A percentile compares a stretch with the other conserved stretches of the same genome.
Conservation (phyloP, 345 rosid species). For the Sisymbrium altissimum region DNA sequence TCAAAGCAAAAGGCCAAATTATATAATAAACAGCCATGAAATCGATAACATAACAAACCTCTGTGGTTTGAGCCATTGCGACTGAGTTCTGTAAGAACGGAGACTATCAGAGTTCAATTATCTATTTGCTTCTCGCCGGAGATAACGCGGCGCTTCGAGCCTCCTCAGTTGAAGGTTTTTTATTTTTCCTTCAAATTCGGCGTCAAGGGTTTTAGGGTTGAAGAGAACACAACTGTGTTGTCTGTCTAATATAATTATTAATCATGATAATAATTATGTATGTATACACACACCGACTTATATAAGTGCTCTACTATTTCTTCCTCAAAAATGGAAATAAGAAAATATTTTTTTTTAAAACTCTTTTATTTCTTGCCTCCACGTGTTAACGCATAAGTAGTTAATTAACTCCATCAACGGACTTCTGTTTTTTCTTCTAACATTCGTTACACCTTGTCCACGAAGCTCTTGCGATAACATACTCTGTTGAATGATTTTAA, state of each 20-base stretch:
- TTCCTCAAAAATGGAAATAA: not conserved
- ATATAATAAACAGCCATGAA: too few species aligned
- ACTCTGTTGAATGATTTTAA: not conserved
- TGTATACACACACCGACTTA: not conserved
- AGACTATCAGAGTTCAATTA: conserved; percentile 3
- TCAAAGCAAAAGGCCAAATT: not conserved
- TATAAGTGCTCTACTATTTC: not conserved
- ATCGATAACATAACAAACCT: conserved; percentile 20
- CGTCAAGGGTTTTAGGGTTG: conserved; percentile 24
- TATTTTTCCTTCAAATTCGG: not conserved
- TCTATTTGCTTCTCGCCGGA: conserved; percentile 4
- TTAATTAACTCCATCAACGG: not conserved
- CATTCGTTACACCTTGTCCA: not conserved
- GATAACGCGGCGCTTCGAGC: conserved; percentile 19
- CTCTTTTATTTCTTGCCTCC: not conserved
- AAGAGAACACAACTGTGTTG: not conserved
- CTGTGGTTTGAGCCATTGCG: conserved; percentile 34
- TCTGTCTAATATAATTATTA: not conserved
- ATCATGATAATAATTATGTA: not conserved
- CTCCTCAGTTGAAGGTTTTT: not conserved
- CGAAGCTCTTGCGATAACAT: not conserved
- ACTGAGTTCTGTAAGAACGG: not conserved
- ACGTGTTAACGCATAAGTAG: not conserved
- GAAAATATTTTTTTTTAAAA: too few species aligned
- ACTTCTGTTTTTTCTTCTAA: not conserved